phyloP scores from a whole-genome alignment of 1,139 yeast genomes.

The Geotrichum cucujoidarum region DNA sequence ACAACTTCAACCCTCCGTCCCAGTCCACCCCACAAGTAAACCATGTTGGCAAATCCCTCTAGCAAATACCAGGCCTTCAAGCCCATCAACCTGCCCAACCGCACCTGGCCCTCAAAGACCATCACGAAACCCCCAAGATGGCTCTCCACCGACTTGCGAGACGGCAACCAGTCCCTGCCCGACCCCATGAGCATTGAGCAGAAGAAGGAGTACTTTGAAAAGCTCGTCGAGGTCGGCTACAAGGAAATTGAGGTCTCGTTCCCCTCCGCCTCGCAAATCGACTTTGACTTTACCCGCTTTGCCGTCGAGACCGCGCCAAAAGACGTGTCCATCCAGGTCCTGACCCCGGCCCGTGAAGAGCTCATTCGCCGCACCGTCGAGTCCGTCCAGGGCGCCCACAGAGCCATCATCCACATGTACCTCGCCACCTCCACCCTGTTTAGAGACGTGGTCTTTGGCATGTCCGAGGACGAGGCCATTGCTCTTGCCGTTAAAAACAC shows the following conservation, averaged over 20 bases:
- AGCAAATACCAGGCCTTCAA: conserved; percentile 67
- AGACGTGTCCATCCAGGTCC: conserved; percentile 87
- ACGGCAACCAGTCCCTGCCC: conserved; percentile 95
- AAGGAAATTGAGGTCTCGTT: conserved; percentile 96
- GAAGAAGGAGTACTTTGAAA: conserved; percentile 81
- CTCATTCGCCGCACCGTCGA: conserved; percentile 86
- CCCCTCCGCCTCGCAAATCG: conserved; percentile 94
- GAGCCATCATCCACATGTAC: conserved; percentile 85
- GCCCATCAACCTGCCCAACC: conserved; percentile 61
- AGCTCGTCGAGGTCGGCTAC: conserved; percentile 84
- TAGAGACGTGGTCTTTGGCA: conserved; percentile 85
- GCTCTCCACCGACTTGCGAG: conserved; percentile 93
- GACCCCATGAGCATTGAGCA: conserved; percentile 94
- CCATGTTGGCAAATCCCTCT: conserved; percentile 69
- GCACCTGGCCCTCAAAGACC: conserved; percentile 82
- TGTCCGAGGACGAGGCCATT: conserved; percentile 73
- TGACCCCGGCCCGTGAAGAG: conserved; percentile 89
- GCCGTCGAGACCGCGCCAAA: conserved; percentile 92
- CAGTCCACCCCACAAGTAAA: neutral
- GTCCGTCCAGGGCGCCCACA: conserved; percentile 80
- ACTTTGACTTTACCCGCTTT: conserved; percentile 89
- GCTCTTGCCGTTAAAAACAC: conserved; percentile 80
- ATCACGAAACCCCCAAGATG: conserved; percentile 86
- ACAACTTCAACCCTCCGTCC: neutral
- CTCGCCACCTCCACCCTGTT: conserved; percentile 89